These are phyloP conservation scores for Zymoseptoria tritici DNA, from an alignment of 2,329 filamentous ascomycete species.

Conservation along the genomic window DNA sequence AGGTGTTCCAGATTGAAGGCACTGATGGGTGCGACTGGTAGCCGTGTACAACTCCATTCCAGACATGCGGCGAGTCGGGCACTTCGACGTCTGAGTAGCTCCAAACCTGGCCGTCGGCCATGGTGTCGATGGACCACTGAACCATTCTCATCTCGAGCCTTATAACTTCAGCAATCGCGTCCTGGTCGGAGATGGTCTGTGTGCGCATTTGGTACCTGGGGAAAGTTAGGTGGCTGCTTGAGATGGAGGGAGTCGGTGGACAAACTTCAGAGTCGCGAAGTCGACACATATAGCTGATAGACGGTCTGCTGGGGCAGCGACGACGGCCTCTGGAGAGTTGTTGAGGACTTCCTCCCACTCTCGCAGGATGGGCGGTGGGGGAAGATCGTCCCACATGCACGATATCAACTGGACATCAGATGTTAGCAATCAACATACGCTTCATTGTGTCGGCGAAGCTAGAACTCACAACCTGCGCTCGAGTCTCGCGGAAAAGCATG, in stretches of 20 bases:
- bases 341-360: slow-evolving; percentile 24
- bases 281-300: slow-evolving; percentile 20
- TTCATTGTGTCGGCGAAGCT: not conserved
- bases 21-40: slow-evolving; percentile 16
- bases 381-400: slow-evolving; percentile 27
- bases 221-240: not conserved
- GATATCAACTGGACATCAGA: slow-evolving; percentile 11
- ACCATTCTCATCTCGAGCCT: slow-evolving; percentile 24
- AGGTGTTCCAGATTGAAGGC: slow-evolving; percentile 23
- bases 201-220: slow-evolving; percentile 16
- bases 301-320: slow-evolving; percentile 17
- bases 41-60: slow-evolving; percentile 24
- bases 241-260: not conserved
- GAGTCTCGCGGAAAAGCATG: slow-evolving; percentile 25
- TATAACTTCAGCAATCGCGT: slow-evolving; percentile 16
- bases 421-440: not conserved
- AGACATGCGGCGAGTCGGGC: slow-evolving; percentile 23
- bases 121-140: slow-evolving; percentile 21
- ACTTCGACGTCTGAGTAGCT: slow-evolving; percentile 24
- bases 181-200: slow-evolving; percentile 12
- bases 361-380: slow-evolving; percentile 22
- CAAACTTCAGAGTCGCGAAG: slow-evolving; percentile 13
- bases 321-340: slow-evolving; percentile 4
- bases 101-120: slow-evolving; percentile 15
- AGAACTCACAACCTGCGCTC: slow-evolving; percentile 17